Evolutionary conservation across 106 monocot species (phyloP).

Genomic region (Dioscorea alata): DNA sequence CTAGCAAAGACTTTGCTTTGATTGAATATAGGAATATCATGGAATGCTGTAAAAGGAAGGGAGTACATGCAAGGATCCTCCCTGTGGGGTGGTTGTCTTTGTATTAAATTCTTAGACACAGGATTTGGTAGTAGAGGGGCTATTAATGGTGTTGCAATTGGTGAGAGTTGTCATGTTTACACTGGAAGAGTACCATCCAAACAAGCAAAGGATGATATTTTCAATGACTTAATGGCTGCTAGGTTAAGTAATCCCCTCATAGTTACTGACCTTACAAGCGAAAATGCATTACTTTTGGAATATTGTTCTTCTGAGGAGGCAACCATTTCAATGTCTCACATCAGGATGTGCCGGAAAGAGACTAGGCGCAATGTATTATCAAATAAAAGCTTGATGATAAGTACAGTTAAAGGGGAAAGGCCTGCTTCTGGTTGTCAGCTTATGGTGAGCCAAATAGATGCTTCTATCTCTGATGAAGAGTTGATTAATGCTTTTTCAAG

Average conservation of each 20-base stretch:
- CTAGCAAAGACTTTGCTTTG: slow-evolving; percentile 65
- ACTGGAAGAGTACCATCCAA: slow-evolving; percentile 55
- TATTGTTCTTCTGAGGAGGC: slow-evolving; percentile 74
- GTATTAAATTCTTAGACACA: slow-evolving; percentile 72
- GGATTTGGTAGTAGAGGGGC: slow-evolving; percentile 67
- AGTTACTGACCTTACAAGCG: slow-evolving; percentile 60
- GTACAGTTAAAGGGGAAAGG: slow-evolving; percentile 13
- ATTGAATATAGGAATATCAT: slow-evolving; percentile 71
- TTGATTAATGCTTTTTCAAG: slow-evolving; percentile 46
- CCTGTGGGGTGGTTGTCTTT: slow-evolving; percentile 54
- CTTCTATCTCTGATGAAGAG: slow-evolving; percentile 40
- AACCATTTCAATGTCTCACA: slow-evolving; percentile 43
- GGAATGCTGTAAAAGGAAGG: slow-evolving; percentile 84
- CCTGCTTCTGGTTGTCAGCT: slow-evolving; percentile 28
- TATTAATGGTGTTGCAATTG: slow-evolving; percentile 51
- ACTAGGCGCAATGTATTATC: slow-evolving; percentile 10
- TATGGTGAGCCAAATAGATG: slow-evolving; percentile 46
- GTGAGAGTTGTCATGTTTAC: slow-evolving; percentile 83
- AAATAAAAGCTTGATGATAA: slow-evolving; percentile 3
- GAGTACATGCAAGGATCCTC: slow-evolving; percentile 86
- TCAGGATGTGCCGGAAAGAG: slow-evolving; percentile 38
- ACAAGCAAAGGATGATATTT: slow-evolving; percentile 65
- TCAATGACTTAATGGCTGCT: slow-evolving; percentile 36
- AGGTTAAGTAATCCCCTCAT: slow-evolving; percentile 40
- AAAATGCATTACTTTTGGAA: slow-evolving; percentile 74